phyloP scores from a whole-genome alignment of 345 rosid genomes.

The Diplotaxis tenuifolia region DNA sequence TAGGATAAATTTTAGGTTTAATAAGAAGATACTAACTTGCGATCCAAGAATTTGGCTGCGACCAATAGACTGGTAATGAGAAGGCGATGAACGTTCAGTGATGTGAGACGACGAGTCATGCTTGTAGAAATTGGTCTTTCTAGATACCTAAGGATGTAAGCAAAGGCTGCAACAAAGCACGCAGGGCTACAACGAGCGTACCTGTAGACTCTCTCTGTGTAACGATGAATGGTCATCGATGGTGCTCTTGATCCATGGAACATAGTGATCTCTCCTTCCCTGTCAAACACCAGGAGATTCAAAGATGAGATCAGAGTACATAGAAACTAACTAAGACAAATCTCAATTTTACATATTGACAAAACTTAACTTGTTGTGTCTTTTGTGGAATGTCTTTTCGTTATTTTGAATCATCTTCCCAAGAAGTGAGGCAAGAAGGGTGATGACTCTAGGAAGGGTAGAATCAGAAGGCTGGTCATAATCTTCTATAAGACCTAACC shows the following conservation, averaged over 20 bases:
- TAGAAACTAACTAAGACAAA: neutral
- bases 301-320: constrained; percentile 3
- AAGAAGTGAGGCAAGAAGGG: constrained; percentile 34
- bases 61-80: constrained; percentile 43
- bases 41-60: constrained; percentile 46
- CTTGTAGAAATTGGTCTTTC: constrained; percentile 22
- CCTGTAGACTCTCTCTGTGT: constrained; percentile 37
- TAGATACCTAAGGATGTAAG: constrained; percentile 40
- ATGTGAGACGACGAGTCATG: constrained; percentile 32
- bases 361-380: constrained; percentile 32
- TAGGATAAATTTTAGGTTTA: neutral
- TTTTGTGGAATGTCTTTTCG: neutral
- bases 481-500: constrained; percentile 35
- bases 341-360: neutral
- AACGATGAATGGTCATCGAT: constrained; percentile 23
- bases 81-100: constrained; percentile 47
- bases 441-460: constrained; percentile 27
- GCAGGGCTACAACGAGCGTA: constrained; percentile 38
- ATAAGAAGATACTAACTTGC: constrained; percentile 33
- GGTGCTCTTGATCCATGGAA: constrained; percentile 39
- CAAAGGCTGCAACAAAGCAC: constrained; percentile 36
- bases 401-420: constrained; percentile 30
- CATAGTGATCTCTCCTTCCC: constrained; percentile 31
- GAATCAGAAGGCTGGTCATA: constrained; percentile 25
- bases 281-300: constrained; percentile 9